Percentiles rank a stretch among this genome's conserved stretches.
Conservation (phyloP, 176 grass and related monocot genomes). For the Poa pratensis region DNA sequence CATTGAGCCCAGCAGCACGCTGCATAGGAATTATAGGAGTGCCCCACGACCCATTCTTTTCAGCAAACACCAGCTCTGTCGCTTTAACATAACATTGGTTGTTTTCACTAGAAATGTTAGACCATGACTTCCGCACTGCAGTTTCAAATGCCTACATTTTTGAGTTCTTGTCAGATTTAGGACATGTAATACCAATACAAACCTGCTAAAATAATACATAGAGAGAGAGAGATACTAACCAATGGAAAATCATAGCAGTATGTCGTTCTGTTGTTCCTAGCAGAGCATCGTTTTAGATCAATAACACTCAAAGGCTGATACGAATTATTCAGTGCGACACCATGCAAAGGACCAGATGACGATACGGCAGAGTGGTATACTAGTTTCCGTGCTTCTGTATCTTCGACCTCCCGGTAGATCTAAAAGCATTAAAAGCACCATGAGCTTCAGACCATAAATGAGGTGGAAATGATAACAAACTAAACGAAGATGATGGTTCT, state of each 20-base stretch:
- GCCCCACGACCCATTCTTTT: constrained; percentile 77
- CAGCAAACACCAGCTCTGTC: constrained; percentile 75
- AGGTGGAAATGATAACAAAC: constrained; percentile 3
- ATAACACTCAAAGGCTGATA: constrained; percentile 79
- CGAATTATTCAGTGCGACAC: constrained; percentile 60
- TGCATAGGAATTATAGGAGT: constrained; percentile 69
- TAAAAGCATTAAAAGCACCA: constrained; percentile 43
- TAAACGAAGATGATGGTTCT: background rate
- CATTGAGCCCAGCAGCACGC: constrained; percentile 79
- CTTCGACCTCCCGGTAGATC: constrained; percentile 86
- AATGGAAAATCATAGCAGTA: constrained; percentile 99
- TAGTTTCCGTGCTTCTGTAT: constrained; percentile 65
- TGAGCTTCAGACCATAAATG: constrained; percentile 37
- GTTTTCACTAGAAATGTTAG: constrained; percentile 35
- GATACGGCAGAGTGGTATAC: constrained; percentile 67
- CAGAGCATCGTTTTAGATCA: constrained; percentile 80
- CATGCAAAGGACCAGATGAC: constrained; percentile 69
- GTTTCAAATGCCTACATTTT: constrained; percentile 92
- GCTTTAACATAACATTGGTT: constrained; percentile 61
- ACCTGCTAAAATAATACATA: background rate
- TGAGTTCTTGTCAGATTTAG: constrained; percentile 25
- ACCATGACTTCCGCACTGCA: constrained; percentile 71
- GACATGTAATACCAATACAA: background rate
- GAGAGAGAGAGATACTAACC: constrained; percentile 51
- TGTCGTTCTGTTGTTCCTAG: constrained; percentile 90